A percentile compares a stretch with the other conserved stretches of the same genome.
phyloP scores from a whole-genome alignment of 768 basidiomycete species.

The Hortiboletus campestris region DNA sequence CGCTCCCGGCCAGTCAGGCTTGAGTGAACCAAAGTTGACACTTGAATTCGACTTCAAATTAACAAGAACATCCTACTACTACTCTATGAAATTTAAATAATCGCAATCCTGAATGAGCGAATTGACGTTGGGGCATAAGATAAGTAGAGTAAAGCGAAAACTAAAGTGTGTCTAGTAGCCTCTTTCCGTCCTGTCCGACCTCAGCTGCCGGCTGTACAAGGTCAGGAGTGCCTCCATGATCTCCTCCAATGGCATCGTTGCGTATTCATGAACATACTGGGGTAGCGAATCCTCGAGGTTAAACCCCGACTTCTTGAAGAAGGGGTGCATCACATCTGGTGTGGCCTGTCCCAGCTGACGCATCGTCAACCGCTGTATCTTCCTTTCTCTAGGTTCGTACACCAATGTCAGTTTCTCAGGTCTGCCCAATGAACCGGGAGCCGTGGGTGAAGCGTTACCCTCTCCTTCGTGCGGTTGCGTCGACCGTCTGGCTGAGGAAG shows the following conservation, averaged over 20 bases:
- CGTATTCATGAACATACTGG: constrained; percentile 85
- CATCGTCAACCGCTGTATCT: constrained; percentile 80
- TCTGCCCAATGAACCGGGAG: background rate
- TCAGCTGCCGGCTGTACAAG: constrained; percentile 73
- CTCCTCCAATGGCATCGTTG: constrained; percentile 76
- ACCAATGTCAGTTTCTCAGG: constrained; percentile 32
- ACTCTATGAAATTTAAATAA: background rate
- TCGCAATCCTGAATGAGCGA: background rate
- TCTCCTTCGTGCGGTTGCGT: constrained; percentile 20
- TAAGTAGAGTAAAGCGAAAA: background rate
- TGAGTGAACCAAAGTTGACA: background rate
- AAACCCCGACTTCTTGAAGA: constrained; percentile 82
- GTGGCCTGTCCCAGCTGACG: constrained; percentile 87
- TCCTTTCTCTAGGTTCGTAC: constrained; percentile 57
- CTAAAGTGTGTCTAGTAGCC: background rate
- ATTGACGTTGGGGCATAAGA: background rate
- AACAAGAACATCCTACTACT: background rate
- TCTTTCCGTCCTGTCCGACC: constrained; percentile 27
- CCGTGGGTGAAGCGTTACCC: background rate
- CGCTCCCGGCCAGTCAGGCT: background rate
- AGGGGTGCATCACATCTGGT: constrained; percentile 83
- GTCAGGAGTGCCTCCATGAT: constrained; percentile 79
- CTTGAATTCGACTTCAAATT: background rate
- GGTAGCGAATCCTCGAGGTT: constrained; percentile 82
- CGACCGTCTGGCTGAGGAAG: constrained; percentile 8